Conservation (phyloP, 225 moss, liverwort and hornwort genomes). For the Sphagnum tenellum region DNA sequence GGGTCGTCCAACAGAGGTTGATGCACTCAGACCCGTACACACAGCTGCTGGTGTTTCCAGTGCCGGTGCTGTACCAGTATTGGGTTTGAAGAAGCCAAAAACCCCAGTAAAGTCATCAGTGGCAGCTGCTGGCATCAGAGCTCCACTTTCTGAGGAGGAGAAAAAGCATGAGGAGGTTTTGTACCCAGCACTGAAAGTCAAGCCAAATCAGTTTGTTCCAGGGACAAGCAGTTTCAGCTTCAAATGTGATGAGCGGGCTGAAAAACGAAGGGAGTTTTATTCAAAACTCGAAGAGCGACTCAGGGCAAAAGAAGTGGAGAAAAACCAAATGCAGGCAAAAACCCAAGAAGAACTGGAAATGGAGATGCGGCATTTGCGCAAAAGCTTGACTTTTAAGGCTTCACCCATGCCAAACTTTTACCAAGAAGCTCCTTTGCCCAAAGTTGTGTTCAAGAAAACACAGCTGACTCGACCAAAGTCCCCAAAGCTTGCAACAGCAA, state of each 20-base stretch:
- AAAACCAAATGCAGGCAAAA: conserved; percentile 34
- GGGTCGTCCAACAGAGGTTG: too few species aligned
- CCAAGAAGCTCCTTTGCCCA: conserved; percentile 25
- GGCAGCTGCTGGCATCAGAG: too few species aligned
- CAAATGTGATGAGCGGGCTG: conserved; percentile 40
- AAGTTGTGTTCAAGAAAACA: conserved; percentile 49
- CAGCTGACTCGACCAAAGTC: conserved; percentile 29
- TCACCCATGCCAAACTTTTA: conserved; percentile 48
- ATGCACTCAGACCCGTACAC: too few species aligned
- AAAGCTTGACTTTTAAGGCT: conserved; percentile 41
- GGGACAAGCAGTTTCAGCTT: conserved; percentile 31
- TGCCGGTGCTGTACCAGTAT: too few species aligned
- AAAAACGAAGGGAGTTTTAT: conserved; percentile 43
- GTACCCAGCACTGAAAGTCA: conserved; percentile 30
- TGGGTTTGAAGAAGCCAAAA: too few species aligned
- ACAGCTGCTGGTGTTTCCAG: too few species aligned
- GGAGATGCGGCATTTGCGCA: conserved; percentile 47
- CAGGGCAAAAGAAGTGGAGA: conserved; percentile 43
- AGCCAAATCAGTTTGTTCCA: conserved; percentile 37
- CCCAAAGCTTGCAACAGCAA: conserved; percentile 34
- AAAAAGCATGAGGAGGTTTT: too few species aligned
- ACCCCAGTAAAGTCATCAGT: too few species aligned
- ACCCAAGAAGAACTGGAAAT: conserved; percentile 39
- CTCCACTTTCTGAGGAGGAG: too few species aligned
- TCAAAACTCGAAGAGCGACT: conserved; percentile 44